Evolutionary conservation across 2,329 filamentous ascomycete species (phyloP).

Genomic region (Parasarocladium wereldwijsianum): DNA sequence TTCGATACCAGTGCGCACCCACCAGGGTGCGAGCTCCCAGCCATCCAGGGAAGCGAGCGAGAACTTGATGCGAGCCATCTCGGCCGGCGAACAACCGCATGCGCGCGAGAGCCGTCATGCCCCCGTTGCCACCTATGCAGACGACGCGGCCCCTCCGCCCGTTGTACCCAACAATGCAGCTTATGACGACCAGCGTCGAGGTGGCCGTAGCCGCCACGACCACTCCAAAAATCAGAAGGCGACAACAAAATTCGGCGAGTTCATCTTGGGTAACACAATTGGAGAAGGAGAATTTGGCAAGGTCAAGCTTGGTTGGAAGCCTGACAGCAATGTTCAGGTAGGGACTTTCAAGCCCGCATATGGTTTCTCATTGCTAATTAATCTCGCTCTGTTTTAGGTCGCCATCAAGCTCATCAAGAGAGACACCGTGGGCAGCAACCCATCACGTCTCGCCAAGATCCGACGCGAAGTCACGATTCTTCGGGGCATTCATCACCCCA

Average conservation of each 20-base stretch:
- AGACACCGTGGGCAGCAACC: slow-evolving; percentile 78
- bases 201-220: slow-evolving; percentile 43
- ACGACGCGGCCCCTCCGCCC: slow-evolving; percentile 30
- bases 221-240: slow-evolving; percentile 41
- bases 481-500: slow-evolving; percentile 76
- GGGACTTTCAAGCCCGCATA: slow-evolving; percentile 6
- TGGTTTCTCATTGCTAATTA: slow-evolving; percentile 7
- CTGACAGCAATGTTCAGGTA: slow-evolving; percentile 77
- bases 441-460: slow-evolving; percentile 84
- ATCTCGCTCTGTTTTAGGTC: slow-evolving; percentile 48
- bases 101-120: slow-evolving; percentile 14
- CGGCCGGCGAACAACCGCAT: slow-evolving; percentile 17
- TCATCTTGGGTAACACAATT: slow-evolving; percentile 87
- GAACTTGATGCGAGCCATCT: slow-evolving; percentile 59
- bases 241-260: slow-evolving; percentile 80
- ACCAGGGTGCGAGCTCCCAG: slow-evolving; percentile 29
- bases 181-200: slow-evolving; percentile 31
- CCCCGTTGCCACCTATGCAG: slow-evolving; percentile 15
- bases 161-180: slow-evolving; percentile 21
- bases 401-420: slow-evolving; percentile 96
- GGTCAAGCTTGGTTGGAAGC: slow-evolving; percentile 97
- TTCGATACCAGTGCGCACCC: slow-evolving; percentile 29
- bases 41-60: slow-evolving; percentile 65
- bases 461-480: slow-evolving; percentile 93
- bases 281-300: slow-evolving; percentile 98